Percentiles rank a stretch among this genome's conserved stretches.
Evolutionary conservation across 371 early-diverging fungal species (phyloP).

Genomic region (Nosema bombycis): DNA sequence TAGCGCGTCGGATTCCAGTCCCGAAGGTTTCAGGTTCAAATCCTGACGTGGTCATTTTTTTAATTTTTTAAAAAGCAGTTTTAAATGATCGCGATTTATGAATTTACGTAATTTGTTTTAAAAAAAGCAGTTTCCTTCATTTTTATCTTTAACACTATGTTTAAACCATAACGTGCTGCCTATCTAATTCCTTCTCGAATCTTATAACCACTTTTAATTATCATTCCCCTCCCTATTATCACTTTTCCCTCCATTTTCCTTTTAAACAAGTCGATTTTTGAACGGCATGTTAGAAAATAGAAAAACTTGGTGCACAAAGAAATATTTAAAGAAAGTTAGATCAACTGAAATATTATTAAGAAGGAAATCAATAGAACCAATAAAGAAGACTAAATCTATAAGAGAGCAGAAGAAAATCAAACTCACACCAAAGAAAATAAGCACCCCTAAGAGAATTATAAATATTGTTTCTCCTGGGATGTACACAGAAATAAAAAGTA

Average conservation of each 20-base stretch:
- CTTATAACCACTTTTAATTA: background rate
- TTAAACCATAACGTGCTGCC: background rate
- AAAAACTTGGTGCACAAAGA: slow-evolving; percentile 18
- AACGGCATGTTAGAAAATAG: background rate
- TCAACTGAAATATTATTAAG: slow-evolving; percentile 29
- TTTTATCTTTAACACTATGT: background rate
- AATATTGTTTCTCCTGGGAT: slow-evolving; percentile 26
- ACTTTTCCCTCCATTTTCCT: slow-evolving; percentile 26
- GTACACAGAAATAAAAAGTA: slow-evolving; percentile 20
- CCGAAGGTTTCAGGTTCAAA: slow-evolving; percentile 61
- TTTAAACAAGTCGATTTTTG: slow-evolving; percentile 19
- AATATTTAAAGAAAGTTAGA: slow-evolving; percentile 30
- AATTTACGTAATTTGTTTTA: too few species aligned
- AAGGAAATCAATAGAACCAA: background rate
- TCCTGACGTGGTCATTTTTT: slow-evolving; percentile 54
- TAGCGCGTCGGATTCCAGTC: slow-evolving; percentile 63
- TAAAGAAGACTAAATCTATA: slow-evolving; percentile 15
- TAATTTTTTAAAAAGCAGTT: too few species aligned
- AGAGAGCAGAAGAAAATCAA: background rate
- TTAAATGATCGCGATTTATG: too few species aligned
- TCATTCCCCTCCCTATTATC: background rate
- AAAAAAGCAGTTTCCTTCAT: too few species aligned
- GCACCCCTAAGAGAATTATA: slow-evolving; percentile 25
- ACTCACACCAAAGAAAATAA: slow-evolving; percentile 19
- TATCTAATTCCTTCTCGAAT: background rate